Evolutionary conservation across 306 rosid genomes (phyloP).

Genomic region (Gleditsia sinensis): DNA sequence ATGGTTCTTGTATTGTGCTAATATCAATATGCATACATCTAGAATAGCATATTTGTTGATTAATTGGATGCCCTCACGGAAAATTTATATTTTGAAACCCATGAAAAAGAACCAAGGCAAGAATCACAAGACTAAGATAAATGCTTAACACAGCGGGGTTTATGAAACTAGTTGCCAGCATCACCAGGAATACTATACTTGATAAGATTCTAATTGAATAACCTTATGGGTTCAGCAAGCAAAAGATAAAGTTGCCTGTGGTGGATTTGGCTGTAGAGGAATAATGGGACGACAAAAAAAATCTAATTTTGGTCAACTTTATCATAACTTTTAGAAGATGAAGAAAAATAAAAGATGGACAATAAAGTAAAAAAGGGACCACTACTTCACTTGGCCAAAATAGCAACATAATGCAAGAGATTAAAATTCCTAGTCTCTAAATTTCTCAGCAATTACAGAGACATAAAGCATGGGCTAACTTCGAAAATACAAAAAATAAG

Average conservation of each 20-base stretch:
- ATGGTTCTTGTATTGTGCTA: neutral
- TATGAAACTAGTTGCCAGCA: slow-evolving; percentile 6
- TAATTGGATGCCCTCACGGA: neutral
- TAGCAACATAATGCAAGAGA: slow-evolving; percentile 34
- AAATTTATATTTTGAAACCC: slow-evolving; percentile 15
- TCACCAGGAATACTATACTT: slow-evolving; percentile 1
- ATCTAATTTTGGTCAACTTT: slow-evolving; percentile 43
- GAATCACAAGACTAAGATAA: slow-evolving; percentile 33
- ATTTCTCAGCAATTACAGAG: slow-evolving; percentile 37
- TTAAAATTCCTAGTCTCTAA: slow-evolving; percentile 11
- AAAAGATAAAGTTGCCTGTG: neutral
- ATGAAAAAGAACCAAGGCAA: slow-evolving; percentile 22
- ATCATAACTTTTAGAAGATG: slow-evolving; percentile 29
- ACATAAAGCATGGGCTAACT: neutral
- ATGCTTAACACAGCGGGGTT: slow-evolving; percentile 14
- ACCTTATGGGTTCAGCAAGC: slow-evolving; percentile 14
- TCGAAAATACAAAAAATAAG: neutral
- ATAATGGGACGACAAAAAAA: slow-evolving; percentile 32
- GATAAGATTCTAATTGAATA: slow-evolving; percentile 26
- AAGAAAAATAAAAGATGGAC: neutral
- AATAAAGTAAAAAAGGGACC: neutral
- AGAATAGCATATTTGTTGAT: neutral
- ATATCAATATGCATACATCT: slow-evolving; percentile 7
- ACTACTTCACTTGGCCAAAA: slow-evolving; percentile 3
- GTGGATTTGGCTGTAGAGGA: slow-evolving; percentile 8